These are phyloP conservation scores for Colletotrichum sp. DNA, from an alignment of 2,329 filamentous ascomycete species.

Conservation along the genomic window DNA sequence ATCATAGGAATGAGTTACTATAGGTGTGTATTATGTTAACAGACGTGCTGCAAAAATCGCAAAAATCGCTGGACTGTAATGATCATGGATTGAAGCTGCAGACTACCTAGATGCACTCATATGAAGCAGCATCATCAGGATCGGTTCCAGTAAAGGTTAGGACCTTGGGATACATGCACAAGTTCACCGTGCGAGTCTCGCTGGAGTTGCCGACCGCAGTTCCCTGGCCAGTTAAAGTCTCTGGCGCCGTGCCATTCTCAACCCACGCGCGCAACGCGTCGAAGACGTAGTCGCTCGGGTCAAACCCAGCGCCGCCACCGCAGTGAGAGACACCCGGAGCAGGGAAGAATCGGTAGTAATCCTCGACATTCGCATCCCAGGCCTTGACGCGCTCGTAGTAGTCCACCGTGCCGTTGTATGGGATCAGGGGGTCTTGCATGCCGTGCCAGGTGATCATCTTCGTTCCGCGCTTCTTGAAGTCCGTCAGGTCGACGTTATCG, in stretches of 20 bases:
- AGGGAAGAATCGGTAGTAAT: constrained; percentile 57
- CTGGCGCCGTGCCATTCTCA: not conserved
- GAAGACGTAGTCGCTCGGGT: not conserved
- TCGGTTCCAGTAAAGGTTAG: not conserved
- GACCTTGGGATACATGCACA: not conserved
- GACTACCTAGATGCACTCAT: not conserved
- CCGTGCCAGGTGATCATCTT: constrained; percentile 37
- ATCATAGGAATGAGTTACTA: not conserved
- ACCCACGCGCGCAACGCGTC: not conserved
- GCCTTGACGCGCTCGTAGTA: constrained; percentile 25
- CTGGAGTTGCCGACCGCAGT: not conserved
- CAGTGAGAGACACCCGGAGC: constrained; percentile 64
- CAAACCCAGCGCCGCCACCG: constrained; percentile 44
- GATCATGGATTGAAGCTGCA: not conserved
- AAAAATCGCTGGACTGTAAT: not conserved
- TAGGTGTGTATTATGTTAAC: not conserved
- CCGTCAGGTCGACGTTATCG: constrained; percentile 30
- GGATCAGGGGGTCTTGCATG: constrained; percentile 39
- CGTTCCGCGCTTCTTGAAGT: constrained; percentile 40
- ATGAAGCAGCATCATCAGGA: not conserved
- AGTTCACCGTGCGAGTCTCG: not conserved
- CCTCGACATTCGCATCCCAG: constrained; percentile 35
- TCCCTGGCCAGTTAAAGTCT: not conserved
- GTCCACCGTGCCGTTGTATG: constrained; percentile 32
- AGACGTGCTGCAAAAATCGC: not conserved